phyloP scores from a whole-genome alignment of 192 early-diverging fungal species.

The Rhizoclosmatium globosum region DNA sequence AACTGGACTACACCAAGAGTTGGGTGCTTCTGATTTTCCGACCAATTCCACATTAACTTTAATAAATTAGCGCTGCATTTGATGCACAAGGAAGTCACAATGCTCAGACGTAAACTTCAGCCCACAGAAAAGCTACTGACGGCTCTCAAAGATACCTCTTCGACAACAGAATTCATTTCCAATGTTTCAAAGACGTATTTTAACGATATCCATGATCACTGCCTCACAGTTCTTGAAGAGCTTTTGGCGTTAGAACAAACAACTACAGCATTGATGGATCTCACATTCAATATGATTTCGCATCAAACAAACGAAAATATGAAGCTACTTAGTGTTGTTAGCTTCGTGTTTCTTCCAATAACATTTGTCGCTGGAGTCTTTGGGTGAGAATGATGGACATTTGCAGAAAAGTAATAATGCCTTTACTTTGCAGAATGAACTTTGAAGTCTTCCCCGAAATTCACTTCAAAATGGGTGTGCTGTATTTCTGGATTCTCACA shows the following conservation, averaged over 20 bases:
- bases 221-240: conserved; percentile 59
- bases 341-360: conserved; percentile 61
- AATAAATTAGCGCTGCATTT: conserved; percentile 43
- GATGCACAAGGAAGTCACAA: conserved; percentile 52
- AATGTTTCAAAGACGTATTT: conserved; percentile 53
- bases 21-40: not conserved
- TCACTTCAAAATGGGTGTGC: not conserved
- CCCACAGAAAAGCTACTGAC: conserved; percentile 56
- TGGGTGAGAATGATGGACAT: not conserved
- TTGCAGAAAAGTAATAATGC: not conserved
- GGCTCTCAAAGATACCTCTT: conserved; percentile 30
- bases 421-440: conserved; percentile 53
- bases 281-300: conserved; percentile 40
- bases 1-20: conserved; percentile 24
- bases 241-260: conserved; percentile 53
- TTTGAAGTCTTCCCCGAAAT: conserved; percentile 52
- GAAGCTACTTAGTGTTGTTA: conserved; percentile 29
- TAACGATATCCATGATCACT: conserved; percentile 61
- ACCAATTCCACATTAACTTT: not conserved
- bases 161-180: conserved; percentile 38
- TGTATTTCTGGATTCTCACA: conserved; percentile 17
- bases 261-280: conserved; percentile 54
- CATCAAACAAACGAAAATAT: conserved; percentile 38
- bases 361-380: conserved; percentile 62
- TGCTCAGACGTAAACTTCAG: conserved; percentile 54